These are phyloP conservation scores for Psophocarpus tetragonolobus DNA, from an alignment of 306 rosid species.

Conservation along the genomic window DNA sequence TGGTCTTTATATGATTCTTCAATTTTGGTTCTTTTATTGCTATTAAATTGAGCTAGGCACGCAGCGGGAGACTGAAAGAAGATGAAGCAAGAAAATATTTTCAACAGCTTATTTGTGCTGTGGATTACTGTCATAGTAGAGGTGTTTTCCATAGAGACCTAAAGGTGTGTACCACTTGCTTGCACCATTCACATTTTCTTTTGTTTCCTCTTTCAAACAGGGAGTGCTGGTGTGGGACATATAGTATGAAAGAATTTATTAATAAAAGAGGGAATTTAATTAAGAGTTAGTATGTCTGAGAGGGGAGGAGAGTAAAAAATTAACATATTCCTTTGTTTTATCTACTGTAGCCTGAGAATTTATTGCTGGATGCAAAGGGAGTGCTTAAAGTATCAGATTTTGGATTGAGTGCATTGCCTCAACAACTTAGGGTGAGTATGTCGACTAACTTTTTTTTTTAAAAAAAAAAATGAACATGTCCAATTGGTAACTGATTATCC, in stretches of 20 bases:
- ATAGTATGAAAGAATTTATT: not conserved
- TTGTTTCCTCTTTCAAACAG: not conserved
- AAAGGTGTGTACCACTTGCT: conserved; percentile 57
- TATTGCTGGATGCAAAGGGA: conserved; percentile 76
- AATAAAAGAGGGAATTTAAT: not conserved
- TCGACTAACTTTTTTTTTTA: conserved; percentile 15
- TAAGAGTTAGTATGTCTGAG: too few species aligned
- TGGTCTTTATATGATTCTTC: conserved; percentile 1
- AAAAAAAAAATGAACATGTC: not conserved
- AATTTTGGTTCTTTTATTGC: conserved; percentile 17
- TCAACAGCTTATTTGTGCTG: conserved; percentile 93
- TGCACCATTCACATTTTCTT: not conserved
- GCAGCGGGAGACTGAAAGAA: conserved; percentile 85
- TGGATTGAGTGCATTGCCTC: conserved; percentile 95
- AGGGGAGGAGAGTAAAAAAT: not conserved
- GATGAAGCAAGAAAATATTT: conserved; percentile 94
- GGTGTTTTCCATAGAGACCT: conserved; percentile 93
- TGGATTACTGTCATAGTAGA: conserved; percentile 95
- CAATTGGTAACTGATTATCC: conserved; percentile 23
- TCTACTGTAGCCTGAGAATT: conserved; percentile 79
- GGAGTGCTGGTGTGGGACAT: not conserved
- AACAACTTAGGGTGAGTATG: conserved; percentile 85
- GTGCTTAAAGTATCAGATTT: conserved; percentile 91
- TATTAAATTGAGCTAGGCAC: conserved; percentile 54
- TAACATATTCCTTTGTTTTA: conserved; percentile 36